Percentiles rank a stretch among this genome's conserved stretches.
These are phyloP conservation scores for Annulohypoxylon maeteangense DNA, from an alignment of 495 filamentous ascomycete genomes.

Conservation along the genomic window DNA sequence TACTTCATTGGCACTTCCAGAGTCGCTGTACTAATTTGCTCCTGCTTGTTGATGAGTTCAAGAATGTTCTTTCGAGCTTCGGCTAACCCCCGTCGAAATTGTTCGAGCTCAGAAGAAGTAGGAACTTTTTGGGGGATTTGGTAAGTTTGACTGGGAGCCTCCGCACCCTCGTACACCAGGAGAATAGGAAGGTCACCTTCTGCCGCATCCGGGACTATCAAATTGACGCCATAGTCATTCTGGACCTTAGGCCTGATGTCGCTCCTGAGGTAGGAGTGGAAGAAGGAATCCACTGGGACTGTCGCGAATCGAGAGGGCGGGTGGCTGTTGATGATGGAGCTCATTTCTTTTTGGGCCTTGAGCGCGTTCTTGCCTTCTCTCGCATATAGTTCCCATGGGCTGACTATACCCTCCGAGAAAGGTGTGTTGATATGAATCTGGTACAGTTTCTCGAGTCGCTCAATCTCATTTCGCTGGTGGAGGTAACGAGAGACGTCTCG, in stretches of 20 bases:
- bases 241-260: constrained; percentile 71
- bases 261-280: constrained; percentile 77
- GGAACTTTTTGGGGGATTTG: constrained; percentile 71
- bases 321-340: constrained; percentile 79
- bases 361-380: constrained; percentile 84
- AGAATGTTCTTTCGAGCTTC: constrained; percentile 79
- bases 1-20: constrained; percentile 80
- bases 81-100: constrained; percentile 74
- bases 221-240: constrained; percentile 79
- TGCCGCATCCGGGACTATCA: constrained; percentile 75
- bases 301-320: constrained; percentile 79
- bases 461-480: constrained; percentile 76
- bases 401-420: constrained; percentile 66
- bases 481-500: constrained; percentile 87
- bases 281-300: constrained; percentile 84
- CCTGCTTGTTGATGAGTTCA: constrained; percentile 74
- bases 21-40: constrained; percentile 70
- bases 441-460: constrained; percentile 78
- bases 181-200: constrained; percentile 71
- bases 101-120: constrained; percentile 66
- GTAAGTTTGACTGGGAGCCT: constrained; percentile 65
- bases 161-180: constrained; percentile 83
- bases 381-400: constrained; percentile 85
- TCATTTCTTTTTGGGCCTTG: constrained; percentile 82
- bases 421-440: constrained; percentile 85